Conservation (phyloP, 805 yeast genomes). For the Starmerella sirachaensis region DNA sequence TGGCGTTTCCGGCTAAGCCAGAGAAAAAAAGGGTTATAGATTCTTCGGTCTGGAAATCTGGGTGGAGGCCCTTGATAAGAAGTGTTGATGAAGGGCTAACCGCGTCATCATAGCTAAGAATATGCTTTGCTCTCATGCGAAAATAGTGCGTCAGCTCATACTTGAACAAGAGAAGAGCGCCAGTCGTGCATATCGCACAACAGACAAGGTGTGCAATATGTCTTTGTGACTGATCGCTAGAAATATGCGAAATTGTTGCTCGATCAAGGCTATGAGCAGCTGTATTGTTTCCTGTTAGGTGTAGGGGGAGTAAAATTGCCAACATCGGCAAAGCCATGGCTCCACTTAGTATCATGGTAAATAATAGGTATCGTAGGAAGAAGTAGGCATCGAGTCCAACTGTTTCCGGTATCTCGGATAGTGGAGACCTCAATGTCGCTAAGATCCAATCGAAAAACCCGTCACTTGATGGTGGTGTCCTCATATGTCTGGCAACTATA, state of each 20-base stretch:
- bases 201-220: conserved; percentile 54
- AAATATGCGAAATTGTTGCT: conserved; percentile 60
- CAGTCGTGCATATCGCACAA: conserved; percentile 41
- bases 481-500: conserved; percentile 33
- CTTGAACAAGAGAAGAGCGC: conserved; percentile 45
- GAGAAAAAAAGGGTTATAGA: conserved; percentile 43
- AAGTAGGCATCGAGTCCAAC: conserved; percentile 68
- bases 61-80: conserved; percentile 19
- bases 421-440: conserved; percentile 33
- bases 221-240: conserved; percentile 38
- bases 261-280: conserved; percentile 38
- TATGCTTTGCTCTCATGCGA: conserved; percentile 36
- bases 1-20: conserved; percentile 14
- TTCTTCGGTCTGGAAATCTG: conserved; percentile 40
- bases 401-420: conserved; percentile 34
- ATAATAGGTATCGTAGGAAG: conserved; percentile 48
- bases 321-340: conserved; percentile 44
- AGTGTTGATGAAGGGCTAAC: conserved; percentile 7
- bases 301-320: conserved; percentile 54
- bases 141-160: conserved; percentile 45
- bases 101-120: conserved; percentile 23
- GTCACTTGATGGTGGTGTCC: conserved; percentile 25
- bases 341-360: conserved; percentile 41
- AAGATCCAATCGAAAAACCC: conserved; percentile 48
- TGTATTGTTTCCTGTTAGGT: conserved; percentile 33